These are phyloP conservation scores for Stephanodiscus minutulus DNA, from an alignment of 108 stramenopile genomes.

Conservation along the genomic window DNA sequence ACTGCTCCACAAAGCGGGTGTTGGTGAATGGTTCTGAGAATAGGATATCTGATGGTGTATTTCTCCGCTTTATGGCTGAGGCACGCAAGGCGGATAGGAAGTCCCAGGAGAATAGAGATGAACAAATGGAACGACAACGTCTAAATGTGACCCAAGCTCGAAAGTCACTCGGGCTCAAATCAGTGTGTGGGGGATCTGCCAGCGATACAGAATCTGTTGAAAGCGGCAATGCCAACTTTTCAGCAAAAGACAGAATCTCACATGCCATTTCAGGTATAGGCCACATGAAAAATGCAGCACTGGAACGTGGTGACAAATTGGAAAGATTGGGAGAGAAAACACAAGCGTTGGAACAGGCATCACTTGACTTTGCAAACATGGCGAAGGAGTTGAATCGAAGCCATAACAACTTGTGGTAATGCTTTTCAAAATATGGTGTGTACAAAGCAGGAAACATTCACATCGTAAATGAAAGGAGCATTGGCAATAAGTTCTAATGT, in stretches of 20 bases:
- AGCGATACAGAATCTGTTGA: slow-evolving; percentile 29
- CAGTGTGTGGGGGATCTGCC: not conserved
- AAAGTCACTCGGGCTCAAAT: slow-evolving; percentile 25
- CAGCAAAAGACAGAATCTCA: slow-evolving; percentile 41
- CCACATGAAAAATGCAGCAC: slow-evolving; percentile 69
- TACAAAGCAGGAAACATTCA: too few species aligned
- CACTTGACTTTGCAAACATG: slow-evolving; percentile 82
- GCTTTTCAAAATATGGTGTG: not conserved
- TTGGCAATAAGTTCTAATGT: too few species aligned
- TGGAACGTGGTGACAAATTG: slow-evolving; percentile 77
- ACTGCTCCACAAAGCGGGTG: slow-evolving; percentile 78
- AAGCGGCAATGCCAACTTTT: slow-evolving; percentile 34
- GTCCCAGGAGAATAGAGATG: slow-evolving; percentile 3
- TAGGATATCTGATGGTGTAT: slow-evolving; percentile 83
- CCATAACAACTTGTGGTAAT: slow-evolving; percentile 57
- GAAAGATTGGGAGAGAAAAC: slow-evolving; percentile 73
- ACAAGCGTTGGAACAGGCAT: slow-evolving; percentile 69
- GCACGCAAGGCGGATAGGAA: slow-evolving; percentile 14
- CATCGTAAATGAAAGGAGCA: too few species aligned
- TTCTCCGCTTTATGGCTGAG: slow-evolving; percentile 53
- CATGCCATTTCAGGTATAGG: slow-evolving; percentile 26
- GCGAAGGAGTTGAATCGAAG: slow-evolving; percentile 72
- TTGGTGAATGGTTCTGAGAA: slow-evolving; percentile 54
- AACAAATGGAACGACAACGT: slow-evolving; percentile 14
- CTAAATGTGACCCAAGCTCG: slow-evolving; percentile 17